These are phyloP conservation scores for Trichosphaerium sp. DNA, from an alignment of 78 protist genomes.

Conservation along the genomic window DNA sequence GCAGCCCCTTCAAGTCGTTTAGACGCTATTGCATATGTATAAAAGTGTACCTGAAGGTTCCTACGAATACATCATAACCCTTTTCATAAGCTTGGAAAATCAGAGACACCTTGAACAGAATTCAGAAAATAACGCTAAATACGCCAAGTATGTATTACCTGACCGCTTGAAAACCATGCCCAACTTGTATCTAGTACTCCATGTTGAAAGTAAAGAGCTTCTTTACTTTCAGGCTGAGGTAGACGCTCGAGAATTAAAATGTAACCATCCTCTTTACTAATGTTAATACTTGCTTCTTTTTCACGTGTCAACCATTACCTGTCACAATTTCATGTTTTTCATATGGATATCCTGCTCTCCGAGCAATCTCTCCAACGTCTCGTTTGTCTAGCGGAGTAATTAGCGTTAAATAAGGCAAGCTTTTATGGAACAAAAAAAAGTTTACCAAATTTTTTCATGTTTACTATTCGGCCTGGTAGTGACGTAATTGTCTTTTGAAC, in stretches of 20 bases:
- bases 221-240: slow-evolving; percentile 21
- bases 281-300: too few species aligned
- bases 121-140: too few species aligned
- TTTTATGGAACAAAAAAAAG: too few species aligned
- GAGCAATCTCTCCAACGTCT: slow-evolving; percentile 28
- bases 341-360: slow-evolving; percentile 30
- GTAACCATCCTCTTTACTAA: slow-evolving; percentile 39
- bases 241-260: slow-evolving; percentile 20
- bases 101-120: too few species aligned
- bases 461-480: too few species aligned
- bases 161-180: slow-evolving; percentile 46
- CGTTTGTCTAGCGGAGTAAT: slow-evolving; percentile 30
- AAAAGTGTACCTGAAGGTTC: slow-evolving; percentile 17
- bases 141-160: too few species aligned
- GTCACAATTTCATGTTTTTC: slow-evolving; percentile 23
- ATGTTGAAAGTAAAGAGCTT: slow-evolving; percentile 27
- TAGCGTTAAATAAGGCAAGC: too few species aligned
- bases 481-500: too few species aligned
- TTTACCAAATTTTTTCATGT: too few species aligned
- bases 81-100: slow-evolving; percentile 39
- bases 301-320: too few species aligned
- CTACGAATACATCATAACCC: slow-evolving; percentile 40
- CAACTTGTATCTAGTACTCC: slow-evolving; percentile 32
- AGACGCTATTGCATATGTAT: too few species aligned
- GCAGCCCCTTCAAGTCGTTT: too few species aligned